Base-by-base conservation (phyloP, 2,329 filamentous ascomycete genomes). In the Aspergillus proliferans region DNA sequence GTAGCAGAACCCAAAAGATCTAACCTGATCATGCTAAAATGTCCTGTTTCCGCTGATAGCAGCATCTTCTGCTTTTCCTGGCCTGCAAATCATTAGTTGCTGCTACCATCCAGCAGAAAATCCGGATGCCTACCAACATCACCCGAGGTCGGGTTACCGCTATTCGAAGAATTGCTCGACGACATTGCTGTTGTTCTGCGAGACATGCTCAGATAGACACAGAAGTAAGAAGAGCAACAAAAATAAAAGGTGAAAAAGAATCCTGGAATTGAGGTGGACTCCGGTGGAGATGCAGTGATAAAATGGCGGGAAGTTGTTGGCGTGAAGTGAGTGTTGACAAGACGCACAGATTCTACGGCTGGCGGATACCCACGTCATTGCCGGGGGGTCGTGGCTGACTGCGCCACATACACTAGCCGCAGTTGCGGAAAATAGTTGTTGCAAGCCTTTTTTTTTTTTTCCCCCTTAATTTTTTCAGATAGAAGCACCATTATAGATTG, bases 21-120 rank as follows among this genome's bases (percentile, higher is more conserved):
- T 53, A 45, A 76, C 74, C 67, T 76, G 53, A 77, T 65, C 68
- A 77, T 64, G 57, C 73, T 76, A 57, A 77, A 77, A 58, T 77
- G 75, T 18, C 75, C 74, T 5, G 69, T 65, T 33, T 77, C 74
- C 28, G 70, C 62, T 6, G 71, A 70, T 34, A 77, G 68, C 39
- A 76, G 68, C 61, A 71, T 72, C 51, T 72, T 75, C 59, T 77
- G 75, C 61, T 76, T 76, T 57, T 73, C 69, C 54, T 75, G 73
- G 47, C 64, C 73, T 73, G 24, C 26, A n/a, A 15, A 33, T 45
- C 22, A 43, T 38, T 57, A 39, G 58, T 60, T 39, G 43, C 33
- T 40, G 44, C 45, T 47, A 36, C 30, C 41, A 40, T 43, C 30
- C 48, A 50, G 40, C 34, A 40, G 48, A 44, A 18, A 33, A 46